phyloP scores from a whole-genome alignment of 208 protist genomes.

The Wallacemonas rigidus region DNA sequence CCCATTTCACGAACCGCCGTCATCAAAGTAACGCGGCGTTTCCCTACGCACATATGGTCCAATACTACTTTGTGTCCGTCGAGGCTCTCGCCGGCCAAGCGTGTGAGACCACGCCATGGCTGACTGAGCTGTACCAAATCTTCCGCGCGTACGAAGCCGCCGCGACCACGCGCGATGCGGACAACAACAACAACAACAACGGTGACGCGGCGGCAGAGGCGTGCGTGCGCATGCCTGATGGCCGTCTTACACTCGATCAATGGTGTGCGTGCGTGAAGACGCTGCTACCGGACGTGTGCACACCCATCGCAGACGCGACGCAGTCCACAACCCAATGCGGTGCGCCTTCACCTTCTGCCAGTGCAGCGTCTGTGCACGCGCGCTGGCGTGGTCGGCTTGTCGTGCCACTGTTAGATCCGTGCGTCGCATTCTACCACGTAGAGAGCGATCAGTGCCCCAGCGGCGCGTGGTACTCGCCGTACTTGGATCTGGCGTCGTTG shows the following conservation, averaged over 20 bases:
- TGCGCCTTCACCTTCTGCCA: neutral
- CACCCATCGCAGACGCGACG: neutral
- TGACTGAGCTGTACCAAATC: conserved; percentile 19
- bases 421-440: conserved; percentile 9
- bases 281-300: neutral
- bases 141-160: conserved; percentile 14
- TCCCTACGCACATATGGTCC: conserved; percentile 54
- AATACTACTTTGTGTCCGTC: conserved; percentile 55
- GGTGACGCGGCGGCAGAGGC: neutral
- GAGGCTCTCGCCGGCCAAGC: too few species aligned
- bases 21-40: conserved; percentile 63
- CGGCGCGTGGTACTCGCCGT: conserved; percentile 22
- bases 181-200: too few species aligned
- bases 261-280: conserved; percentile 18
- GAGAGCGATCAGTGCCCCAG: neutral
- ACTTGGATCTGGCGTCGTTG: conserved; percentile 23
- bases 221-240: neutral
- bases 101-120: neutral
- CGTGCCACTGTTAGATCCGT: conserved; percentile 36
- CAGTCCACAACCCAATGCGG: too few species aligned
- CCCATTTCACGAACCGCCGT: conserved; percentile 46
- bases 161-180: too few species aligned
- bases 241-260: conserved; percentile 12
- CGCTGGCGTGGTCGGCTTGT: conserved; percentile 8
- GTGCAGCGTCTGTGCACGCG: neutral